Evolutionary conservation across 306 rosid species (phyloP).

Genomic region (Oxytropis ochrocephala): DNA sequence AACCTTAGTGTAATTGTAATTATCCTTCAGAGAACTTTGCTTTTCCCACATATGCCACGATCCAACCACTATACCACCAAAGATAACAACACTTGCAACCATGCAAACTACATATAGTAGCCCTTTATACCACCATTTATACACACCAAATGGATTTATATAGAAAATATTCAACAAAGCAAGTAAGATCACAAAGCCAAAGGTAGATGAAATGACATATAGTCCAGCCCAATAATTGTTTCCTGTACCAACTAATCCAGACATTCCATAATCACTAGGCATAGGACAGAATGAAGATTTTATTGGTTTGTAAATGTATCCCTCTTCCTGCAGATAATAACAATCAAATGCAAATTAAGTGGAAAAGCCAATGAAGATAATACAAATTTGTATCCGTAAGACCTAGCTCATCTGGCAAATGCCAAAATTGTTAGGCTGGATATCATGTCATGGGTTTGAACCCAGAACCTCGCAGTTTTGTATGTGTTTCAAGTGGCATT

Average conservation of each 20-base stretch:
- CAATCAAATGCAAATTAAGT: slow-evolving; percentile 8
- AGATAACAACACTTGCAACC: slow-evolving; percentile 56
- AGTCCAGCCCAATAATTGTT: slow-evolving; percentile 74
- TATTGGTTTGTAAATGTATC: slow-evolving; percentile 29
- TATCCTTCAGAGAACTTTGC: slow-evolving; percentile 22
- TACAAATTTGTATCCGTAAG: neutral
- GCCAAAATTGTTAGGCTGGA: too few species aligned
- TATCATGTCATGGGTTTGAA: too few species aligned
- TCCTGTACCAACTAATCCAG: slow-evolving; percentile 81
- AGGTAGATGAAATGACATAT: slow-evolving; percentile 57
- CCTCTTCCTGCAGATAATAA: slow-evolving; percentile 65
- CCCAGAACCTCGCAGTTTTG: too few species aligned
- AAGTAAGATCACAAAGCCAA: slow-evolving; percentile 54
- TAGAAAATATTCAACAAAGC: slow-evolving; percentile 47
- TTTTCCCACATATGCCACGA: slow-evolving; percentile 75
- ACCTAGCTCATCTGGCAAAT: too few species aligned
- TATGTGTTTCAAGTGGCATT: too few species aligned
- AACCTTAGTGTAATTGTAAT: slow-evolving; percentile 6
- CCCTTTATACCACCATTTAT: slow-evolving; percentile 82
- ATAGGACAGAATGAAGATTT: slow-evolving; percentile 38
- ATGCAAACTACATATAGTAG: slow-evolving; percentile 56
- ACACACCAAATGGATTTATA: slow-evolving; percentile 49
- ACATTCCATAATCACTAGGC: slow-evolving; percentile 45
- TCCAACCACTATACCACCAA: slow-evolving; percentile 70
- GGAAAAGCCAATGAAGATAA: neutral